A percentile compares a stretch with the other conserved stretches of the same genome.
phyloP scores from a whole-genome alignment of 345 rosid genomes.

The Hevea brasiliensis region DNA sequence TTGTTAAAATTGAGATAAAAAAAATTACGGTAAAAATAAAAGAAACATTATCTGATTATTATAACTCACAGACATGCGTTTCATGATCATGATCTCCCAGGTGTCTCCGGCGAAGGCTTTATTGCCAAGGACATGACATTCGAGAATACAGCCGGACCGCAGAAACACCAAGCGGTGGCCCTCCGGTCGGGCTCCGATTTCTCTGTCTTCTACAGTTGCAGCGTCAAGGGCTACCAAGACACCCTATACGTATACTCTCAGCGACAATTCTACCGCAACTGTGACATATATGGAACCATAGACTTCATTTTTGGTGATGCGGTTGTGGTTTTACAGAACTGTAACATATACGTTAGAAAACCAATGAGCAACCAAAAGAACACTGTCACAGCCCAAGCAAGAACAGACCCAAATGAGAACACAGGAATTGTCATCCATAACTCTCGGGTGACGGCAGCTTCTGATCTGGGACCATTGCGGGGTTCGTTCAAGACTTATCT shows the following conservation, averaged over 20 bases:
- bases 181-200: conserved; percentile 77
- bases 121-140: conserved; percentile 76
- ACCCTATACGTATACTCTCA: conserved; percentile 74
- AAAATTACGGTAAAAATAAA: no score
- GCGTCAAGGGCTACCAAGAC: conserved; percentile 91
- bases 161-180: conserved; percentile 83
- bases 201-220: conserved; percentile 72
- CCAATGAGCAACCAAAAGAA: conserved; percentile 51
- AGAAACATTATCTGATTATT: no score
- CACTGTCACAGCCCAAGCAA: conserved; percentile 76
- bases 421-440: conserved; percentile 77
- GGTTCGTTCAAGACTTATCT: conserved; percentile 48
- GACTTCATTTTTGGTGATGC: conserved; percentile 91
- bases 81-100: conserved; percentile 30
- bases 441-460: conserved; percentile 49
- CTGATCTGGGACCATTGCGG: conserved; percentile 38
- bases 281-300: conserved; percentile 68
- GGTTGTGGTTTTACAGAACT: conserved; percentile 51
- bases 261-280: conserved; percentile 81
- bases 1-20: no score
- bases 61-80: no score
- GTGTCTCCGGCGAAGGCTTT: conserved; percentile 63
- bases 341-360: conserved; percentile 59
- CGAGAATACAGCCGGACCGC: conserved; percentile 86
- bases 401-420: conserved; percentile 68